These are phyloP conservation scores for Ilyonectria mors-panacis DNA, from an alignment of 2,329 filamentous ascomycete genomes.

Conservation along the genomic window DNA sequence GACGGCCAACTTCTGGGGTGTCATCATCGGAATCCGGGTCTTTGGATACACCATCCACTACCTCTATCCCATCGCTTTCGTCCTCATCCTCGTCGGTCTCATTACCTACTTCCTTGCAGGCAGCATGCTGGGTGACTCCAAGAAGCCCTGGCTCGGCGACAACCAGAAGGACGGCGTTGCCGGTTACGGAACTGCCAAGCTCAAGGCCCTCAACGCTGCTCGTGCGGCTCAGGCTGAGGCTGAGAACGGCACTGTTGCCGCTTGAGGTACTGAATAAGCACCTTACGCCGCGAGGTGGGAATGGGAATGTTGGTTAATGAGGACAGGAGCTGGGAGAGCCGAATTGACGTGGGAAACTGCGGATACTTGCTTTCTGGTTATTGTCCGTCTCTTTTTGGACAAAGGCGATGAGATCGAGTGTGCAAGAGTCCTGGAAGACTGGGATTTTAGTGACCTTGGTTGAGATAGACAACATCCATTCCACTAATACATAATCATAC, in stretches of 20 bases:
- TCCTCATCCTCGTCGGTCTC: conserved; percentile 89
- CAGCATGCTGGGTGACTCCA: conserved; percentile 85
- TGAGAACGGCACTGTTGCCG: conserved; percentile 43
- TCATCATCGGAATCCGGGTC: conserved; percentile 90
- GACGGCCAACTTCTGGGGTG: conserved; percentile 97
- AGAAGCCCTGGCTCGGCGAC: conserved; percentile 94
- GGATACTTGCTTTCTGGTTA: no score
- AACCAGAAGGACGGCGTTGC: conserved; percentile 86
- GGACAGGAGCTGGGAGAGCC: not conserved
- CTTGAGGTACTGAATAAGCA: not conserved
- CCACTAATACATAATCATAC: not conserved
- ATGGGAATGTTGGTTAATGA: not conserved
- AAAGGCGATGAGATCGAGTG: not conserved
- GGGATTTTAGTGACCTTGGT: not conserved
- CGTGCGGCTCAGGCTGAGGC: conserved; percentile 56
- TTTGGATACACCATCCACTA: conserved; percentile 87
- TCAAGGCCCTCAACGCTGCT: conserved; percentile 76
- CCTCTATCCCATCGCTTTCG: conserved; percentile 96
- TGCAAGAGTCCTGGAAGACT: not conserved
- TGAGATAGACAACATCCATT: conserved; percentile 1
- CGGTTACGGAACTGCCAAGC: conserved; percentile 88
- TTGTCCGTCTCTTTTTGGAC: not conserved
- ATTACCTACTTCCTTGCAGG: conserved; percentile 90
- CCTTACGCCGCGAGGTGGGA: no score
- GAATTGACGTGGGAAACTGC: not conserved